phyloP scores from a whole-genome alignment of 768 basidiomycete genomes.

The Leccinum rimulosum region DNA sequence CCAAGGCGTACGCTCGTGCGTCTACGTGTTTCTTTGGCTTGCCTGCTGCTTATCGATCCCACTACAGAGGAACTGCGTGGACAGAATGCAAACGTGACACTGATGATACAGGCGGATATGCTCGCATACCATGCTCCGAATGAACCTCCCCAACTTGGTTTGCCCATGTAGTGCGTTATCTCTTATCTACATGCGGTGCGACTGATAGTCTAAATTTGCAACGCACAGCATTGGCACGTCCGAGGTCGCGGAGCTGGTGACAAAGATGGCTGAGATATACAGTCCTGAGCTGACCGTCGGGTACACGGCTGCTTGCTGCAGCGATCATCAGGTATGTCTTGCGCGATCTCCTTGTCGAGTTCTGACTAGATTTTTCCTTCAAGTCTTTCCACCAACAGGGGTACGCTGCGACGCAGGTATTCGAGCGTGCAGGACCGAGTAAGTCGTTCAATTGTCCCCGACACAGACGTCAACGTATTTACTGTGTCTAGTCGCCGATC shows the following conservation, averaged over 20 bases:
- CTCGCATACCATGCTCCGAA: constrained; percentile 75
- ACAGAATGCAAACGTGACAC: constrained; percentile 60
- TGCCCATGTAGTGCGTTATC: constrained; percentile 61
- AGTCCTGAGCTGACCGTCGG: constrained; percentile 77
- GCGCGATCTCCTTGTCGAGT: neutral
- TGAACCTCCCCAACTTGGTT: constrained; percentile 81
- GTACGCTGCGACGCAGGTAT: constrained; percentile 83
- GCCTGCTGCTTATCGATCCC: neutral
- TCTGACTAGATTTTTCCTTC: neutral
- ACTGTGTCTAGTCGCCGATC: constrained; percentile 63
- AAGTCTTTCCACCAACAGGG: constrained; percentile 82
- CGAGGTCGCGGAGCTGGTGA: constrained; percentile 71
- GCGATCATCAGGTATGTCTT: constrained; percentile 73
- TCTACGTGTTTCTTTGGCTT: constrained; percentile 1
- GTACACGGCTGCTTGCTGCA: constrained; percentile 78
- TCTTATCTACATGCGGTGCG: neutral
- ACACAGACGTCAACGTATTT: neutral
- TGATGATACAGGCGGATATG: constrained; percentile 95
- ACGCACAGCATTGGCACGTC: constrained; percentile 68
- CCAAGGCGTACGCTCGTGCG: constrained; percentile 76
- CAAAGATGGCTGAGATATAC: constrained; percentile 75
- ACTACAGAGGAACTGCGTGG: constrained; percentile 56
- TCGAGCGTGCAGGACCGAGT: constrained; percentile 81
- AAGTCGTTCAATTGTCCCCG: constrained; percentile 12
- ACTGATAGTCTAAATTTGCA: neutral